These are phyloP conservation scores for Thelonectria blattea DNA, from an alignment of 2,329 filamentous ascomycete species.

Conservation along the genomic window DNA sequence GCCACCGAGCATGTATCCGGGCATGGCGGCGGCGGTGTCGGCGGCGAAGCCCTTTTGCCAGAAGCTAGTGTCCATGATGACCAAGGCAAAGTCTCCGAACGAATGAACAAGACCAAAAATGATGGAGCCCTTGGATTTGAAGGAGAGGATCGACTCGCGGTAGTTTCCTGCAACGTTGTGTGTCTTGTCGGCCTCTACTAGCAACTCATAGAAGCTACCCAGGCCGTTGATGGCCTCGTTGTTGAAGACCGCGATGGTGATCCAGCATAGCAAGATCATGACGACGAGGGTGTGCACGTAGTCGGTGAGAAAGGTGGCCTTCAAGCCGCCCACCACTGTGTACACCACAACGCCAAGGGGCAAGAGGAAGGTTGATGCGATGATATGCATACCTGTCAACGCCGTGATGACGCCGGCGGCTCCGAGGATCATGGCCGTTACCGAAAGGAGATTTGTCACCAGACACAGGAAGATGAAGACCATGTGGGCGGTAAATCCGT, in stretches of 20 bases:
- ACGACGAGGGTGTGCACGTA: slow-evolving; percentile 81
- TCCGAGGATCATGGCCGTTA: slow-evolving; percentile 18
- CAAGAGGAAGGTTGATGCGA: slow-evolving; percentile 13
- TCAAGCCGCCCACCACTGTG: slow-evolving; percentile 75
- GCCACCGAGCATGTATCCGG: slow-evolving; percentile 81
- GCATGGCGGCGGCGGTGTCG: slow-evolving; percentile 78
- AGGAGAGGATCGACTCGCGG: slow-evolving; percentile 79
- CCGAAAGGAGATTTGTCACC: slow-evolving; percentile 15
- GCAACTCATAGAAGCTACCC: slow-evolving; percentile 72
- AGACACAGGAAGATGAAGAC: slow-evolving; percentile 18
- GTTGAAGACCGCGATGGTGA: slow-evolving; percentile 73
- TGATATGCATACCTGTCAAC: slow-evolving; percentile 17
- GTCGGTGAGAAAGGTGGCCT: slow-evolving; percentile 80
- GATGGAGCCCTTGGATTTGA: slow-evolving; percentile 76
- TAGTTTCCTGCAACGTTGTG: slow-evolving; percentile 80
- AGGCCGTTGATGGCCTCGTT: slow-evolving; percentile 73
- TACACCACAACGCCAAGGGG: slow-evolving; percentile 61
- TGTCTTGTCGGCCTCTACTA: slow-evolving; percentile 66
- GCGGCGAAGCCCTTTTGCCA: slow-evolving; percentile 90
- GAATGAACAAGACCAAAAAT: slow-evolving; percentile 41
- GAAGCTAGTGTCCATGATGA: slow-evolving; percentile 82
- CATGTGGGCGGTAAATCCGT: slow-evolving; percentile 17
- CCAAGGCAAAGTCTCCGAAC: slow-evolving; percentile 77
- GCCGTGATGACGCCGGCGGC: slow-evolving; percentile 19
- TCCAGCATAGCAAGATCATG: slow-evolving; percentile 80